Conservation (phyloP, 2,329 filamentous ascomycete genomes). For the Phialophora expanda region DNA sequence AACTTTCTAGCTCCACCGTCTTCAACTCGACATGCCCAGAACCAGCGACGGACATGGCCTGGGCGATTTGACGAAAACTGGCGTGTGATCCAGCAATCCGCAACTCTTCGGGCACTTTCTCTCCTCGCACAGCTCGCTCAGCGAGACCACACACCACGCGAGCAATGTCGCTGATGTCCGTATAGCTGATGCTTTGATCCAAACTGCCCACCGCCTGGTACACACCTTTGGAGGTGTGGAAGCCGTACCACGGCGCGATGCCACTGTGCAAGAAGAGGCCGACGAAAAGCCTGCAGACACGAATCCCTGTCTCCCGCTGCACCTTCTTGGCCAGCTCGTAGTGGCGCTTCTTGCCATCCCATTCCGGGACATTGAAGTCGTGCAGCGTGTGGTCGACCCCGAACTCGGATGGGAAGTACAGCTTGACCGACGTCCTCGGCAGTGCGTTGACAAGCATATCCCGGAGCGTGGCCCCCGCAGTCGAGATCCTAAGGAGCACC, state of each 20-base stretch:
- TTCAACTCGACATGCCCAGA: slow-evolving; percentile 39
- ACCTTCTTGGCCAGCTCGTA: slow-evolving; percentile 35
- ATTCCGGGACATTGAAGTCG: slow-evolving; percentile 46
- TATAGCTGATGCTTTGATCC: slow-evolving; percentile 42
- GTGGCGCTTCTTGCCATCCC: slow-evolving; percentile 45
- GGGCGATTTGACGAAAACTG: slow-evolving; percentile 39
- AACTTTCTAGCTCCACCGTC: slow-evolving; percentile 39
- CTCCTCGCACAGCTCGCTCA: slow-evolving; percentile 7
- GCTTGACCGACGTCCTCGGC: slow-evolving; percentile 39
- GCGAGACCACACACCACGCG: slow-evolving; percentile 39
- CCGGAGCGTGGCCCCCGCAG: slow-evolving; percentile 42
- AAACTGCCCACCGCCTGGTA: slow-evolving; percentile 44
- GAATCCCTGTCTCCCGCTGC: slow-evolving; percentile 26
- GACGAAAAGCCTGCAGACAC: slow-evolving; percentile 43
- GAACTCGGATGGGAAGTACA: slow-evolving; percentile 49
- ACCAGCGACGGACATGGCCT: slow-evolving; percentile 41
- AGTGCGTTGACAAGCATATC: slow-evolving; percentile 41
- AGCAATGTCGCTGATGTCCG: slow-evolving; percentile 43
- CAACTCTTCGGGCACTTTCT: slow-evolving; percentile 40
- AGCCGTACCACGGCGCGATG: slow-evolving; percentile 46
- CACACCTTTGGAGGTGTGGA: slow-evolving; percentile 40
- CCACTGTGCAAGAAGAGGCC: slow-evolving; percentile 46
- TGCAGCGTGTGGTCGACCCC: slow-evolving; percentile 48
- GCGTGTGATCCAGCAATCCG: slow-evolving; percentile 42
- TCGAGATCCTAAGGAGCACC: slow-evolving; percentile 33